Base-by-base conservation (phyloP, 805 yeast genomes). In the Lipomyces anomalus region DNA sequence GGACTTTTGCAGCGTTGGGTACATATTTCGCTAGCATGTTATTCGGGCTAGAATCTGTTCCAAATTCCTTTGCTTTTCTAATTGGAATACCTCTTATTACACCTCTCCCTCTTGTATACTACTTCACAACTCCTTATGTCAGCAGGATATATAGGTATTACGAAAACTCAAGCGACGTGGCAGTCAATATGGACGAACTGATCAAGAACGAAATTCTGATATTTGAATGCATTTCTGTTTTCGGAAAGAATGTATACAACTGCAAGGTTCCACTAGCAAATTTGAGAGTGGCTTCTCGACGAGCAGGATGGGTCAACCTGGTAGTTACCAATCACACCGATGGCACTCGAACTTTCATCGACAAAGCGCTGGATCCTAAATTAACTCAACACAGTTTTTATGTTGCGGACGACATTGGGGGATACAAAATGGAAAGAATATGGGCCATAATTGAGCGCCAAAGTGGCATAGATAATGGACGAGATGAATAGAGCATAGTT, bases 361-460 rank as follows among this genome's bases (percentile, higher is more conserved):
- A 26, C 30, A 9, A 13, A 13, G 11, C 13, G 11, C 9, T 26
- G 30, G 30, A 9, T 9, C 13, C 30, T 9, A 13, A 13, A 9
- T 57, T 57, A 33, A 61, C 63, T 6, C 66, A 74, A 39, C 33
- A 49, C 13, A 61, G 65, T 16, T 78, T 69, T 60, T 82, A 78
- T 57, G 74, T 85, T 2, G 75, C 72, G 13, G 94, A 85, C 57
- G 82, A 84, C 53, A 68, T 82, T 36, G 92, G 95, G 2, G 94
- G 94, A 2, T 66, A 83, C 60, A 77, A 78, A 53, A 85, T 85
- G 95, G 92, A 85, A 57, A 67, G 95, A 44, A 65, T 85, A 4
- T 82, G 95, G 90, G 87, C 89, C 0, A 75, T 84, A n/a, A 76
- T 82, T 1, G 95, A 86, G 60, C 67, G 67, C 40, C 78, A 81